Evolutionary conservation across 192 early-diverging fungal species (phyloP), one percentile per base, ranked within the genome.

Genomic region (Mortierella hygrophila): DNA sequence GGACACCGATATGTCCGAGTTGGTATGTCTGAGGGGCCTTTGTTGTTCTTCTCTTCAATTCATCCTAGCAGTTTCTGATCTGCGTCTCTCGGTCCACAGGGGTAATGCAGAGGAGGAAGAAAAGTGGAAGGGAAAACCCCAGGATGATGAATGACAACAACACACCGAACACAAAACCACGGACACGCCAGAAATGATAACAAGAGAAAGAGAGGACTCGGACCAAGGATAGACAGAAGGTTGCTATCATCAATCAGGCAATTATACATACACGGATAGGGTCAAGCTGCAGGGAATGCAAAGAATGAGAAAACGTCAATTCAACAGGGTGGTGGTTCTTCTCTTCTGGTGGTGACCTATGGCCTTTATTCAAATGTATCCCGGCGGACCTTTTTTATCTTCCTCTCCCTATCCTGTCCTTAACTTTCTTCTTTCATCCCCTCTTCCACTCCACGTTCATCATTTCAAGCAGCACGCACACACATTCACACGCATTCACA

Each of bases 291-390:
- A 49, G 38, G 55, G 35, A 60, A 32, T 76, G 57, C 55, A 63
- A 68, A 46, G 47, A 41, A 55, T 68, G 63, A 4, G 40, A 35
- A 41, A 75, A 29, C 13, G 40, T 68, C 35, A 49, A 76, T 35
- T 46, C 35, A 41, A 35, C 10, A 13, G 37, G 38, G n/a, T 75
- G 73, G 35, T 13, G 18, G 3, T 49, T 11, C 23, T 32, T 29
- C 15, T 65, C 10, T 26, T 7, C 0, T 8, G 23, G 21, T 23
- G 55, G 55, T 57, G 55, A 57, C 55, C 55, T 0, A 65, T 65
- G 72, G 72, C 35, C 42, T 46, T 41, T 73, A 63, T 76, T 65
- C 40, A 76, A 65, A 42, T 76, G 20, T 69, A 77, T 77, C 68
- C 26, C 65, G 63, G 38, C 49, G 74, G 60, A n/a, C 44, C n/a